Conservation (phyloP, 768 basidiomycete species). For the Dioszegia hungarica region DNA sequence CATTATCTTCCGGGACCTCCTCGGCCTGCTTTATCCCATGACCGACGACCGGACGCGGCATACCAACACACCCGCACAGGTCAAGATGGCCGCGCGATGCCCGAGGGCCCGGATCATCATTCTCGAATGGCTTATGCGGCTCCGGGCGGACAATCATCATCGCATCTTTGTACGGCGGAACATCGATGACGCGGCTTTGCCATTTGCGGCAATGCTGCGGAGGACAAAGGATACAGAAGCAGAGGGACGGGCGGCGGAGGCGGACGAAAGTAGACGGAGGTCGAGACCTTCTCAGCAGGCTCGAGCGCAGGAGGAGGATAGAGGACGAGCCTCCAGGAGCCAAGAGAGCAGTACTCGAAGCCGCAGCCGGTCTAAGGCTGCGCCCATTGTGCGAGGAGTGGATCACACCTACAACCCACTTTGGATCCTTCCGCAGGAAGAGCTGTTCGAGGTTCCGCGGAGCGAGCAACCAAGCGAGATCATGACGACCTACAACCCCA, state of each 20-base stretch:
- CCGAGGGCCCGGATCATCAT: slow-evolving; percentile 63
- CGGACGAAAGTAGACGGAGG: slow-evolving; percentile 9
- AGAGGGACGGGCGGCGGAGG: slow-evolving; percentile 14
- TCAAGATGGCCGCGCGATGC: slow-evolving; percentile 41
- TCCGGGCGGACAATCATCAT: slow-evolving; percentile 87
- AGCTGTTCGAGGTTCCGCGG: slow-evolving; percentile 39
- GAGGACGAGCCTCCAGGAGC: slow-evolving; percentile 25
- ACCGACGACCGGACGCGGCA: slow-evolving; percentile 13
- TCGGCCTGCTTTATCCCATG: slow-evolving; percentile 49
- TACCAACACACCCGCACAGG: background rate
- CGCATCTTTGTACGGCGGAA: slow-evolving; percentile 66
- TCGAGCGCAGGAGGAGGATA: slow-evolving; percentile 20
- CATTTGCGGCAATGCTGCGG: slow-evolving; percentile 61
- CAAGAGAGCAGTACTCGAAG: slow-evolving; percentile 35
- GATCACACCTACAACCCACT: slow-evolving; percentile 56
- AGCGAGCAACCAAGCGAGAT: slow-evolving; percentile 56
- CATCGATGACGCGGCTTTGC: slow-evolving; percentile 51
- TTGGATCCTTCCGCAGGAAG: slow-evolving; percentile 43
- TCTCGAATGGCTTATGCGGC: slow-evolving; percentile 79
- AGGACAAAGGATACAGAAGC: slow-evolving; percentile 35
- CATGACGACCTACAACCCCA: slow-evolving; percentile 50
- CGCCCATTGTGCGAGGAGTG: slow-evolving; percentile 13
- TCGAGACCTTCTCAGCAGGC: slow-evolving; percentile 1
- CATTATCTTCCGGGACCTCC: slow-evolving; percentile 51
- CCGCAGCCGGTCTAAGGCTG: slow-evolving; percentile 43